Evolutionary conservation across 2,329 filamentous ascomycete genomes (phyloP).

Genomic region (Mycosphaerella arachidis): DNA sequence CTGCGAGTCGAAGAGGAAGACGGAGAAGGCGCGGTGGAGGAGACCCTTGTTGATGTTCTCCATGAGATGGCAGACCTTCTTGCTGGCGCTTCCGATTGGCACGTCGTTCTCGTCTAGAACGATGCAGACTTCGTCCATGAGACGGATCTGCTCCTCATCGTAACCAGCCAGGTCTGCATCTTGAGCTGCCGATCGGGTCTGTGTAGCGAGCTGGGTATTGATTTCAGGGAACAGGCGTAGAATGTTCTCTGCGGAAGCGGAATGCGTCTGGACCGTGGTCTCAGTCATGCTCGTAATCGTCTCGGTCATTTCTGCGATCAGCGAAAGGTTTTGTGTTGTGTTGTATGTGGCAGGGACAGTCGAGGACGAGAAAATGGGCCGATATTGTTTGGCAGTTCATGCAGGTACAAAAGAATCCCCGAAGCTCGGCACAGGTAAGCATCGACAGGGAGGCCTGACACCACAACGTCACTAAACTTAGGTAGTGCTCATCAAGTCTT

Average conservation of each 20-base stretch:
- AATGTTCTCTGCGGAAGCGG: conserved; percentile 73
- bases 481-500: no score
- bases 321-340: background rate
- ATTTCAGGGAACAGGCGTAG: conserved; percentile 83
- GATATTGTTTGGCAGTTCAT: background rate
- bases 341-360: background rate
- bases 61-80: conserved; percentile 99
- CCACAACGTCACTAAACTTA: no score
- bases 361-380: conserved; percentile 4
- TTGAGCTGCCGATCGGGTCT: conserved; percentile 48
- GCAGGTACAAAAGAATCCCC: conserved; percentile 1
- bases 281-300: conserved; percentile 24
- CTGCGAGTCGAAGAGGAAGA: conserved; percentile 93
- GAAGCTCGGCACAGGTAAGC: background rate
- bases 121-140: conserved; percentile 99
- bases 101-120: conserved; percentile 87
- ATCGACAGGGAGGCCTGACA: background rate
- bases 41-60: conserved; percentile 96
- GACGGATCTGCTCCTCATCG: conserved; percentile 92
- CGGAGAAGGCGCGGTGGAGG: conserved; percentile 93
- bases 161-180: conserved; percentile 77
- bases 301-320: conserved; percentile 25
- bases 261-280: conserved; percentile 33
- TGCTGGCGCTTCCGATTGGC: conserved; percentile 93
- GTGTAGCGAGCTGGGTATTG: conserved; percentile 55